Evolutionary conservation across 2,329 filamentous ascomycete genomes (phyloP), one percentile per base, ranked within the genome.

Genomic region (Cercospora sp.): DNA sequence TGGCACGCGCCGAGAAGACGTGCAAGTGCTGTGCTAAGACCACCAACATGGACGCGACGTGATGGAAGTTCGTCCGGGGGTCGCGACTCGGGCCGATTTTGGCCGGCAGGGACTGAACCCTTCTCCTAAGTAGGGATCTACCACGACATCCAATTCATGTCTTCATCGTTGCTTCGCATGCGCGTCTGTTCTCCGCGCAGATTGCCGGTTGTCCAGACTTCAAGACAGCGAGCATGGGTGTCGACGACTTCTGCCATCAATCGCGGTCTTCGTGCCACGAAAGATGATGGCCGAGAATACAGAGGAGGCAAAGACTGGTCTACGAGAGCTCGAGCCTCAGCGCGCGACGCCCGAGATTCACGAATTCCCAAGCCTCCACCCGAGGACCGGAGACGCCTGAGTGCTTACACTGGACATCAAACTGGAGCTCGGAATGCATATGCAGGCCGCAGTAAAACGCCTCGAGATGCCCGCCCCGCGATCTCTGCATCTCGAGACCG

Each of bases 191-290:
- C 68, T 23, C 62, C 58, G 55, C 60, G 67, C 66, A 67, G 68
- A 60, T 57, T 69, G 26, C 42, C 42, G 7, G 10, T 31, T 16
- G 33, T n/a, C 9, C 26, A 23, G 8, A 28, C n/a, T 31, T 7
- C 20, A 20, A 16, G 48, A 51, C 63, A 60, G 36, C 66, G 64
- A 57, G 26, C 66, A 23, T 73, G 75, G 36, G 85, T 86, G 23
- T 89, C 88, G 51, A 83, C 92, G 48, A 86, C 83, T 68, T 90
- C 90, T 9, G 90, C 90, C 53, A 93, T 93, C 74, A 86, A 88
- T 71, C 83, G 85, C 57, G 90, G 90, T 13, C 82, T 92, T 64
- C 87, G 88, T 75, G 67, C 71, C 31, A 69, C 66, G 30, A 66
- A 63, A 67, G 55, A 68, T 61, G 67, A 69, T 18, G 57, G 60